Conservation (phyloP, 768 basidiomycete species). For the Paxillus involutus region DNA sequence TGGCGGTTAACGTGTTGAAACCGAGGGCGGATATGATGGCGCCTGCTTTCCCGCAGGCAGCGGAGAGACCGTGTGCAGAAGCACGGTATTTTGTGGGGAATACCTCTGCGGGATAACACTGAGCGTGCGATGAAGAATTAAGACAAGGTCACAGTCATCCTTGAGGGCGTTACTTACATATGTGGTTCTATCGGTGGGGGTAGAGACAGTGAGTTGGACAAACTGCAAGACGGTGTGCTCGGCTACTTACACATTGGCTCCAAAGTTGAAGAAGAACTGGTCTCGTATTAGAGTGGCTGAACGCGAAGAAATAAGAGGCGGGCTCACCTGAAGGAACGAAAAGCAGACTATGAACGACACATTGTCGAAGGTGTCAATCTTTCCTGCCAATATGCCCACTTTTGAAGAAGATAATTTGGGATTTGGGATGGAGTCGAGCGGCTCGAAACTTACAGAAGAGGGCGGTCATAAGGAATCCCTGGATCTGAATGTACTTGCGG, state of each 20-base stretch:
- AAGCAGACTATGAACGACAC: slow-evolving; percentile 71
- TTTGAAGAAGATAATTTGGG: not conserved
- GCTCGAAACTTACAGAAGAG: slow-evolving; percentile 52
- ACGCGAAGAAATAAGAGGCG: not conserved
- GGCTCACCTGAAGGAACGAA: slow-evolving; percentile 56
- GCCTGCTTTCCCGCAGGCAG: slow-evolving; percentile 72
- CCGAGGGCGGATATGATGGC: slow-evolving; percentile 76
- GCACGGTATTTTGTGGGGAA: slow-evolving; percentile 78
- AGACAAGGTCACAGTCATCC: not conserved
- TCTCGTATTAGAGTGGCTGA: not conserved
- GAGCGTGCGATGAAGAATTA: not conserved
- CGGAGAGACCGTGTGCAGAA: slow-evolving; percentile 72
- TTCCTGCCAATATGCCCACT: slow-evolving; percentile 71
- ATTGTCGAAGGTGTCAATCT: slow-evolving; percentile 55
- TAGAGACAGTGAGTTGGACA: slow-evolving; percentile 1
- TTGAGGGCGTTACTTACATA: slow-evolving; percentile 42
- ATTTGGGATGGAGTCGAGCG: not conserved
- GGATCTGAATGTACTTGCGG: slow-evolving; percentile 72
- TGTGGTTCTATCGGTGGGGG: slow-evolving; percentile 40
- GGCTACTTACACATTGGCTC: slow-evolving; percentile 58
- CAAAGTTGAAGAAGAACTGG: slow-evolving; percentile 82
- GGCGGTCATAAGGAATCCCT: slow-evolving; percentile 69
- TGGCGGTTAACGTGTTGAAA: slow-evolving; percentile 60
- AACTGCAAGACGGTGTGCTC: not conserved
- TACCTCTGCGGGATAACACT: slow-evolving; percentile 76